phyloP scores from a whole-genome alignment of 495 filamentous ascomycete genomes.

The Podospora bellae-mahoneyi region DNA sequence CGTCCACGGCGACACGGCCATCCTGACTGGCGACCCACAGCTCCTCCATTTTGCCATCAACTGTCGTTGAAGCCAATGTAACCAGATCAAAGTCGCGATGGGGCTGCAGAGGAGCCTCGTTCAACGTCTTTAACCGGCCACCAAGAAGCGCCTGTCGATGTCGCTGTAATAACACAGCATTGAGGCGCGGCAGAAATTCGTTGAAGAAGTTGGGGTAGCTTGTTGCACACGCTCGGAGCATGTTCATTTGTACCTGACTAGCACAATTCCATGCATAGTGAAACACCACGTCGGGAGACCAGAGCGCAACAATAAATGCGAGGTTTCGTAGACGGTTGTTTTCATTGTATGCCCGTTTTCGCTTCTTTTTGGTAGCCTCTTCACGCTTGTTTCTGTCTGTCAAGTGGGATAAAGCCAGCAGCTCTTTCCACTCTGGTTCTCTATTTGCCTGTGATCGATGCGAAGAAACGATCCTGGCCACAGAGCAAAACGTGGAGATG shows the following conservation, averaged over 20 bases:
- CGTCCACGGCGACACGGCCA: neutral
- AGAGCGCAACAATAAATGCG: slow-evolving; percentile 1
- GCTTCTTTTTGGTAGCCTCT: neutral
- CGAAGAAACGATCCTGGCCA: neutral
- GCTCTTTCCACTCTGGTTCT: neutral
- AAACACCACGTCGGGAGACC: slow-evolving; percentile 6
- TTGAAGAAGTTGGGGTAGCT: neutral
- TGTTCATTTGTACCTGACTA: slow-evolving; percentile 10
- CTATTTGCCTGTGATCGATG: neutral
- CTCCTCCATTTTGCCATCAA: neutral
- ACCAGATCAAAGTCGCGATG: slow-evolving; percentile 3
- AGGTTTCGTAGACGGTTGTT: slow-evolving; percentile 8
- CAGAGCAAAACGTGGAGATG: neutral
- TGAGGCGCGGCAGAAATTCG: neutral
- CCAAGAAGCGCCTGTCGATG: slow-evolving; percentile 1
- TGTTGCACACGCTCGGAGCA: slow-evolving; percentile 1
- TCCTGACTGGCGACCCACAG: neutral
- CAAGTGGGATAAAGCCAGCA: neutral
- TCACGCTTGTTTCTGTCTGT: too few relatives aligned
- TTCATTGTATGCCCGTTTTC: slow-evolving; percentile 12
- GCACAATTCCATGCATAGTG: slow-evolving; percentile 4
- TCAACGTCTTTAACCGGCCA: slow-evolving; percentile 1
- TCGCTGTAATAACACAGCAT: slow-evolving; percentile 1
- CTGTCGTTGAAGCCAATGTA: neutral
- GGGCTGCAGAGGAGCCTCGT: slow-evolving; percentile 7